phyloP scores from a whole-genome alignment of 2,329 filamentous ascomycete genomes.

The Acrocalymma vagum region DNA sequence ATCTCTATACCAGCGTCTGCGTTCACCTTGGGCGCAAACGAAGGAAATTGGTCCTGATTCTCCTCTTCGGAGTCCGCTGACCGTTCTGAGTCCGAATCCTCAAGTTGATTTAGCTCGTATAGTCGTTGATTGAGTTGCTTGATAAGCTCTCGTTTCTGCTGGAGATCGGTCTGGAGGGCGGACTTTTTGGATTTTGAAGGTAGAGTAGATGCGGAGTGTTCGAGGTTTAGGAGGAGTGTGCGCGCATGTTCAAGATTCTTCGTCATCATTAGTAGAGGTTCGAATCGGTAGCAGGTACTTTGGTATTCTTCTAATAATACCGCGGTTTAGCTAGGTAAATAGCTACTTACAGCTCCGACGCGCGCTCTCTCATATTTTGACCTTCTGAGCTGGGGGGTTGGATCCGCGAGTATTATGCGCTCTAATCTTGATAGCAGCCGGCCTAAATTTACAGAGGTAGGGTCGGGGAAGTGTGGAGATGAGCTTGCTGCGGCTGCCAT shows the following conservation, averaged over 20 bases:
- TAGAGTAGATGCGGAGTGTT: constrained; percentile 69
- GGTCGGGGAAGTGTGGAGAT: constrained; percentile 31
- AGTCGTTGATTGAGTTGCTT: constrained; percentile 73
- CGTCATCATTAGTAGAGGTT: constrained; percentile 10
- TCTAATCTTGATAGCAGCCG: constrained; percentile 73
- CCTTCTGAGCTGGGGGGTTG: constrained; percentile 65
- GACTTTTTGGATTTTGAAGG: constrained; percentile 60
- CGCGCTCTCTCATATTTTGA: constrained; percentile 74
- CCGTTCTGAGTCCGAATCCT: constrained; percentile 42
- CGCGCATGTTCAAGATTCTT: constrained; percentile 79
- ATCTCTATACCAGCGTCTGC: constrained; percentile 44
- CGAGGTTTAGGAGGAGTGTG: constrained; percentile 72
- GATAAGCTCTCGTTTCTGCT: constrained; percentile 70
- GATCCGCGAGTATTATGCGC: constrained; percentile 68
- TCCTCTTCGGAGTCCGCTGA: constrained; percentile 52
- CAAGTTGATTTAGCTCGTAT: constrained; percentile 72
- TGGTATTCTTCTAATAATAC: no score
- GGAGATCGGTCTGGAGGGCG: constrained; percentile 70
- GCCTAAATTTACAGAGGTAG: constrained; percentile 61
- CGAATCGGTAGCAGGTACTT: no score
- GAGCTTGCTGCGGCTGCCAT: constrained; percentile 34
- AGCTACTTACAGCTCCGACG: constrained; percentile 59
- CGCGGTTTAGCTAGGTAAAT: neutral
- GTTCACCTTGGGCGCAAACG: constrained; percentile 51
- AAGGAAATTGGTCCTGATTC: constrained; percentile 51